Conservation (phyloP, 768 basidiomycete species). For the Filobasidium floriforme region DNA sequence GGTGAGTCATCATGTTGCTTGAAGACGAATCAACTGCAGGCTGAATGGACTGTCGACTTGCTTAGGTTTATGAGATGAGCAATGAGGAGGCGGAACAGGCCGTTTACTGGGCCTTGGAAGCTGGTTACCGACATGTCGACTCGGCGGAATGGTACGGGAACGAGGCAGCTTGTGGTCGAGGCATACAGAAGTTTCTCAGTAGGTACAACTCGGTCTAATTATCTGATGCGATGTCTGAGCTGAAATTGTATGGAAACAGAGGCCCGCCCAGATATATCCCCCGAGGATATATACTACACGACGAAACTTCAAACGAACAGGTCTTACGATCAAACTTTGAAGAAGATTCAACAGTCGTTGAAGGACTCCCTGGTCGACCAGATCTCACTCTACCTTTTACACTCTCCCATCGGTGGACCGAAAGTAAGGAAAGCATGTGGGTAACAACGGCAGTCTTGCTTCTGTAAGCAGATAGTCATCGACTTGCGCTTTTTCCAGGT, state of each 20-base stretch:
- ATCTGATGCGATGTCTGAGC: conserved; percentile 43
- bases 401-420: conserved; percentile 60
- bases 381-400: conserved; percentile 66
- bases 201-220: conserved; percentile 41
- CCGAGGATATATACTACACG: conserved; percentile 60
- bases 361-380: conserved; percentile 53
- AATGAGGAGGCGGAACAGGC: conserved; percentile 55
- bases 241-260: not conserved
- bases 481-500: not conserved
- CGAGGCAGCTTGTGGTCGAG: conserved; percentile 58
- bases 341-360: conserved; percentile 54
- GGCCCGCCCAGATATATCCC: conserved; percentile 47
- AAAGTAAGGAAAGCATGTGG: conserved; percentile 53
- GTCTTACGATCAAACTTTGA: conserved; percentile 50
- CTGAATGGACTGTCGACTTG: not conserved
- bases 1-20: conserved; percentile 27
- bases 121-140: conserved; percentile 60
- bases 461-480: not conserved
- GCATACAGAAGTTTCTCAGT: conserved; percentile 49
- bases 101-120: conserved; percentile 60
- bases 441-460: not conserved
- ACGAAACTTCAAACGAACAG: conserved; percentile 61
- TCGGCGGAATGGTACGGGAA: conserved; percentile 56
- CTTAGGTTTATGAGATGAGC: conserved; percentile 60
- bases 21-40: not conserved